Evolutionary conservation across 306 rosid genomes (phyloP), one percentile per base, ranked within the genome.

Genomic region (Gynostemma pentaphyllum): DNA sequence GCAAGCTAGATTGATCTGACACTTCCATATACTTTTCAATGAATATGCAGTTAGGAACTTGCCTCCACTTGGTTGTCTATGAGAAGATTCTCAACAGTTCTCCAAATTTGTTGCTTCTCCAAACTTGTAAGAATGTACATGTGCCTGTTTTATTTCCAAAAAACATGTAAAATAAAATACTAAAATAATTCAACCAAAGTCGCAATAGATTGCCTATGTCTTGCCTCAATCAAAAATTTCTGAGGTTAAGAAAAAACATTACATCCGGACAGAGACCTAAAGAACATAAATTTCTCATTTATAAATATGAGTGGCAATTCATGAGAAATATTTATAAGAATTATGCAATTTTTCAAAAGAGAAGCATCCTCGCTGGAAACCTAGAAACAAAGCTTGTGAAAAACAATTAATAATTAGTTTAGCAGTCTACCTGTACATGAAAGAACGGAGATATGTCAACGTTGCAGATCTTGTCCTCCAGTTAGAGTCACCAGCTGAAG

Each of bases 41-140:
- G 53, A 34, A 48, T 70, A 49, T 18, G 28, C 15, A 65, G 68
- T 44, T 9, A 64, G 66, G 78, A 69, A 70, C 94, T 82, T 82
- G 59, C 99, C 97, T 92, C 99, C 36, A 92, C 96, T 92, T 92
- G 99, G 82, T 82, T 88, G 94, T 92, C 99, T 57, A 82, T 72
- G 3, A 92, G 89, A 55, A 92, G 81, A 84, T 84, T 84, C 83
- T 92, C 97, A 72, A 88, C 95, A 7, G 90, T 88, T 67, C 81
- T 70, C 97, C 99, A 92, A 65, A 92, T 84, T 67, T 81, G 79
- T 67, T 82, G 87, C 69, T 88, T 92, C 81, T 81, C 84, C 21
- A 52, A 39, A 71, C 70, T 76, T 26, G 95, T 79, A 72, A 92
- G 94, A 81, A 82, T 57, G 80, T 78, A 92, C 42, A 88, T 92